Conservation (phyloP, 169 alveolate genomes). For the Pseudocohnilembus persalinus region DNA sequence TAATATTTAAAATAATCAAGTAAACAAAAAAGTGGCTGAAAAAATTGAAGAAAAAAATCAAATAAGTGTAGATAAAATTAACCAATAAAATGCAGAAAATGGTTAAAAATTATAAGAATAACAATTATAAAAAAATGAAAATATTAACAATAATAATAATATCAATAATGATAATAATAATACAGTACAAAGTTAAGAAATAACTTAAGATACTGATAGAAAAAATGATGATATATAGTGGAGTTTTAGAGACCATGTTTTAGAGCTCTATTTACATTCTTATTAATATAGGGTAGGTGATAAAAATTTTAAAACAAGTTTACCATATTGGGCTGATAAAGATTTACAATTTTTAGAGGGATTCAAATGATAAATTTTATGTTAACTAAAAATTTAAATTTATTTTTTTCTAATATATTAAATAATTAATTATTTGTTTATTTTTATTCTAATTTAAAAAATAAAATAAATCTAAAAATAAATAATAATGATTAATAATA, state of each 20-base stretch:
- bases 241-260: slow-evolving; percentile 20
- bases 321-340: slow-evolving; percentile 63
- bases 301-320: slow-evolving; percentile 44
- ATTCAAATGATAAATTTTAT: slow-evolving; percentile 43
- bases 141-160: too few relatives aligned
- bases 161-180: neutral
- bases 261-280: slow-evolving; percentile 73
- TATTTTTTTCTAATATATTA: too few relatives aligned
- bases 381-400: too few relatives aligned
- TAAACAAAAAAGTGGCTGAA: too few relatives aligned
- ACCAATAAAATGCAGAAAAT: neutral
- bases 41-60: too few relatives aligned
- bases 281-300: slow-evolving; percentile 56
- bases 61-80: too few relatives aligned
- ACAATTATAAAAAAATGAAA: neutral
- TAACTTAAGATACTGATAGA: neutral
- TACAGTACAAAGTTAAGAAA: too few relatives aligned
- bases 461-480: too few relatives aligned
- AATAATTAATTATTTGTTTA: too few relatives aligned
- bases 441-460: too few relatives aligned
- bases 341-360: slow-evolving; percentile 42
- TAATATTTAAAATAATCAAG: too few relatives aligned
- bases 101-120: neutral
- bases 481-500: too few relatives aligned
- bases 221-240: neutral